Evolutionary conservation across 2,329 filamentous ascomycete genomes (phyloP), one percentile per base, ranked within the genome.

Genomic region (Xylaria hypoxylon): DNA sequence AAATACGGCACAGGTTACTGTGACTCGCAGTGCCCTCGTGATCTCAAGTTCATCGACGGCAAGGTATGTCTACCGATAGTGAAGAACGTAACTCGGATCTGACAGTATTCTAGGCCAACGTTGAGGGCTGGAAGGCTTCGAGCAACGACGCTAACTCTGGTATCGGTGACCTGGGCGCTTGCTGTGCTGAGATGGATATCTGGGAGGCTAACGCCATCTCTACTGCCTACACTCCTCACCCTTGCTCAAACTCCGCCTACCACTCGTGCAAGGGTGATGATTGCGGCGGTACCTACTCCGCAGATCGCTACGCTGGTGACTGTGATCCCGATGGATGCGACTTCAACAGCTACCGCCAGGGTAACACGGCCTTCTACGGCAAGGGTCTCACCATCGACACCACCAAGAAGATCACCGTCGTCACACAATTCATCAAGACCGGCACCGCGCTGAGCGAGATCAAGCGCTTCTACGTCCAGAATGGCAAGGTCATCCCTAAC

Each of bases 321-420:
- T 90, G 88, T 77, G 88, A 90, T 77, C 85, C 86, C 68, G 86
- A 89, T 71, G 88, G 88, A 55, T 90, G 88, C 73, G 88, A 89
- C 76, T 89, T 86, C 82, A 89, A 89, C 82, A 79, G 83, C 50
- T 90, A 84, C 84, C 86, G 87, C 74, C 83, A 87, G 81, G 88
- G 88, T 66, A 81, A 85, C 76, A 79, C 79, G 51, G 79, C 79
- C 76, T 90, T 89, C 82, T 90, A 85, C 79, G 88, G 88, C 59
- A 77, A 81, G 0, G 84, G 83, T 64, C 79, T 79, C 71, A 86
- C 79, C 28, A 79, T 90, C 71, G 83, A 89, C 77, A 87, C 86
- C 53, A 81, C 72, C 64, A 80, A 81, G 73, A 82, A 83, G 64
- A 80, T 89, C 72, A 90, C 87, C 17, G 85, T 89, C 17, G 84